Evolutionary conservation across 139 green algal species (phyloP), one percentile per base, ranked within the genome.

Genomic region (Desmodesmus armatus): DNA sequence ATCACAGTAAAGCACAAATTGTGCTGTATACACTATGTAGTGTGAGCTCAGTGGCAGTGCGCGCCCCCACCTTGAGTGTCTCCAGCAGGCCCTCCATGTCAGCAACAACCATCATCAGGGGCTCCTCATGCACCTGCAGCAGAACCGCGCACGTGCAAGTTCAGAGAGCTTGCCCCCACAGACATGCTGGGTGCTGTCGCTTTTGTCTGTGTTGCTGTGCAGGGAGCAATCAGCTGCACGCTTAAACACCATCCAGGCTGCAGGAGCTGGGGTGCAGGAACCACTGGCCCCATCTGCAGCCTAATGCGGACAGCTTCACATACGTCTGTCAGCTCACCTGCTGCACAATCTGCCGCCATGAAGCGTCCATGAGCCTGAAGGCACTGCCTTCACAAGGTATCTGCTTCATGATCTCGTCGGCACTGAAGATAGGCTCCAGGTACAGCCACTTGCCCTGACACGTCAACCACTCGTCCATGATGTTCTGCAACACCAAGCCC

Each of bases 361-460:
- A 93, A 37, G 63, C 51, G 82, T 96, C 93, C 88, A 95, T 94
- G 35, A 91, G 73, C 4, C 83, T 47, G 92, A 95, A 95, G 17
- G 91, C 91, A 41, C 76, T 55, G 11, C 92, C 92, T 85, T 95
- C 92, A 27, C 76, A 41, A 0, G 92, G 92, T 71, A 95, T 95
- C 85, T 95, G 92, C 88, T 94, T 93, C 86, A 94, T 90, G 67
- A 95, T 95, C 69, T 95, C 92, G 73, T 93, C 89, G 11, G 86
- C 86, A 9, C 86, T 84, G 76, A 95, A 95, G 82, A 95, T 95
- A 69, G 92, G 92, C 83, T 95, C 89, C 88, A 95, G 84, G 90
- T 95, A 95, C 79, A 94, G 85, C 92, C 91, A 95, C 69, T 92
- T 94, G 74, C 92, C 83, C 89, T 94, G 92, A 87, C 89, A 93